Base-by-base conservation (phyloP, 495 filamentous ascomycete genomes). In the Penicillium paxilli region DNA sequence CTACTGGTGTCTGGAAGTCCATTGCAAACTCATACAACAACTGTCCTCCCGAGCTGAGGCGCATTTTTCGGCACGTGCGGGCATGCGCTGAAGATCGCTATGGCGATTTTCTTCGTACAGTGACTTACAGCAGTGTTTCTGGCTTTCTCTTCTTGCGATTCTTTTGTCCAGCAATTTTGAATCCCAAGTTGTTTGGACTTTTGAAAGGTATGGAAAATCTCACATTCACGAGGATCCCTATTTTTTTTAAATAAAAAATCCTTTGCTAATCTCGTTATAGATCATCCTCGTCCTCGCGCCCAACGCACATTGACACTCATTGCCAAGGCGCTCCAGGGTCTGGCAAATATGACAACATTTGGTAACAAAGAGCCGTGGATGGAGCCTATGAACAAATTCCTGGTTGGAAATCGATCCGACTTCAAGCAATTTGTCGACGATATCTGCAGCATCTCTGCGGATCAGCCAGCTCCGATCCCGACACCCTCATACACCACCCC, bases 301-400 rank as follows among this genome's bases (percentile, higher is more conserved):
- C 92, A 96, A 66, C 87, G 94, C 38, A 95, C 94, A 11, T 72
- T 98, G 22, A 98, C 92, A 1, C 83, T 99, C 42, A 91, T 98
- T 58, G 91, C 94, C 11, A 99, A 99, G 74, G 87, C 89, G 14
- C 79, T 99, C n/a, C 93, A 98, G 73, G 92, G 89, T 14, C 78
- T 99, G 33, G 94, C 93, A 17, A 98, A 97, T 64, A 84, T 97
- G 73, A 89, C 89, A 10, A 91, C 85, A 2, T 97, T 98, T 55
- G 95, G 94, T 50, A 89, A 87, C 62, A 98, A 98, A 68, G 94
- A 98, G 68, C 83, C 87, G 4, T 99, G 93, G 92, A 99, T 99
- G 94, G 95, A 96, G 70, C 91, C 90, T 4, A 98, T 98, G 95
- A 99, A 97, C 64, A 80, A 79, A 47, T 81, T 82, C 48, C 53